Evolutionary conservation across 257 asterid genomes (phyloP).

Genomic region (Nicotiana paniculata): DNA sequence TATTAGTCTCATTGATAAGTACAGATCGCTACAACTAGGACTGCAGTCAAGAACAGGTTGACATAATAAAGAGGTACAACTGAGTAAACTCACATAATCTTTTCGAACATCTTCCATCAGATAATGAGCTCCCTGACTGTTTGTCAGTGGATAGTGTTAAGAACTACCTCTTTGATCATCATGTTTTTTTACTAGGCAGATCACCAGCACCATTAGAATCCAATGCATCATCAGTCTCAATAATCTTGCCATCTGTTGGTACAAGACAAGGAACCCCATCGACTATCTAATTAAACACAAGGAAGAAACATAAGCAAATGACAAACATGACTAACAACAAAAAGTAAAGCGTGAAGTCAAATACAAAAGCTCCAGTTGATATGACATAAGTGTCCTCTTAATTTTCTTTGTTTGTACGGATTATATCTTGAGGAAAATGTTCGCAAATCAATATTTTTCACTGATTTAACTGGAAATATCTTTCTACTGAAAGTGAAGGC

Average conservation of each 20-base stretch:
- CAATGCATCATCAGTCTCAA: conserved; percentile 22
- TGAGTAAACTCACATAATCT: background rate
- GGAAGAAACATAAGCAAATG: background rate
- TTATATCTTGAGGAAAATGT: background rate
- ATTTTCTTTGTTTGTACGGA: background rate
- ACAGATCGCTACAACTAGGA: background rate
- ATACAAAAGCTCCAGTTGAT: background rate
- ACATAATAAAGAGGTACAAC: background rate
- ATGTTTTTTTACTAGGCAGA: conserved; percentile 11
- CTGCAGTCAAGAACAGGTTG: background rate
- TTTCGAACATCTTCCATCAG: background rate
- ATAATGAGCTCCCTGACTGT: background rate
- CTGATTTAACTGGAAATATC: background rate
- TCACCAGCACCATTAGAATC: conserved; percentile 13
- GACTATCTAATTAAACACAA: conserved; percentile 27
- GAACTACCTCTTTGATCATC: conserved; percentile 2
- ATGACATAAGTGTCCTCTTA: background rate
- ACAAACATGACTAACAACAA: background rate
- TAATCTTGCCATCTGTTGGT: conserved; percentile 48
- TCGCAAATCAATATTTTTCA: background rate
- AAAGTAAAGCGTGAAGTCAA: background rate
- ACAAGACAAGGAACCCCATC: conserved; percentile 72
- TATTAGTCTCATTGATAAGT: background rate
- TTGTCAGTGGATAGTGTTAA: background rate
- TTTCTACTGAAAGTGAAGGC: background rate